Conservation (phyloP, 2,329 filamentous ascomycete species). For the Diaporthe sp. region DNA sequence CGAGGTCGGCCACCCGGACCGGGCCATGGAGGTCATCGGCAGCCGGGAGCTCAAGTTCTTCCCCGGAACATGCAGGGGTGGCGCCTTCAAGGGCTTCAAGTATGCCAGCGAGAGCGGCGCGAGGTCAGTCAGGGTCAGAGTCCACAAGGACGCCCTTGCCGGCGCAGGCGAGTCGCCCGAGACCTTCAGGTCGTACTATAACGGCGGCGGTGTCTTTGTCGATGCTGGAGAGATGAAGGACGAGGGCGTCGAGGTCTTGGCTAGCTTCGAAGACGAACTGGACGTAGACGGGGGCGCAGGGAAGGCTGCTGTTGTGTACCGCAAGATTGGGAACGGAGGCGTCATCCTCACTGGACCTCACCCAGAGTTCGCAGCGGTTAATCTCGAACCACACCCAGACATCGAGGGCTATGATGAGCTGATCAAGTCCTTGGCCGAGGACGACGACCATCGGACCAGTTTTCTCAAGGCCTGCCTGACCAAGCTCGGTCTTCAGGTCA, state of each 20-base stretch:
- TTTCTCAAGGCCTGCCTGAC: slow-evolving; percentile 85
- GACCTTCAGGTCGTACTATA: slow-evolving; percentile 86
- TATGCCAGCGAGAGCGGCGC: slow-evolving; percentile 92
- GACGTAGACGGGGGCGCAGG: slow-evolving; percentile 82
- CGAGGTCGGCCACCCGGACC: slow-evolving; percentile 79
- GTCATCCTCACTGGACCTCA: slow-evolving; percentile 89
- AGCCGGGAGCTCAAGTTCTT: slow-evolving; percentile 89
- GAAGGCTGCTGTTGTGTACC: slow-evolving; percentile 85
- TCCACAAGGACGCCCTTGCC: slow-evolving; percentile 72
- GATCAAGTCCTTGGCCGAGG: slow-evolving; percentile 75
- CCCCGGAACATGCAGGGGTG: slow-evolving; percentile 86
- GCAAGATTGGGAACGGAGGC: slow-evolving; percentile 84
- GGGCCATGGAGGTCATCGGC: slow-evolving; percentile 86
- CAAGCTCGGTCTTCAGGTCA: slow-evolving; percentile 87
- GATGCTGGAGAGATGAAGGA: slow-evolving; percentile 68
- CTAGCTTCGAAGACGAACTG: slow-evolving; percentile 81
- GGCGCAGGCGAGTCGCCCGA: slow-evolving; percentile 65
- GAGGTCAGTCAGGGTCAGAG: slow-evolving; percentile 76
- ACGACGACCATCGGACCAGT: slow-evolving; percentile 77
- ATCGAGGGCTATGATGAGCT: slow-evolving; percentile 79
- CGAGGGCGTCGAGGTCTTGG: slow-evolving; percentile 83
- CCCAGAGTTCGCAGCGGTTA: slow-evolving; percentile 91
- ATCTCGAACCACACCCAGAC: slow-evolving; percentile 77
- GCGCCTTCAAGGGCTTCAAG: slow-evolving; percentile 90
- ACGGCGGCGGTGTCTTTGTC: slow-evolving; percentile 94